Conservation (phyloP, 2,329 filamentous ascomycete species). For the Nigrospora osmanthi region DNA sequence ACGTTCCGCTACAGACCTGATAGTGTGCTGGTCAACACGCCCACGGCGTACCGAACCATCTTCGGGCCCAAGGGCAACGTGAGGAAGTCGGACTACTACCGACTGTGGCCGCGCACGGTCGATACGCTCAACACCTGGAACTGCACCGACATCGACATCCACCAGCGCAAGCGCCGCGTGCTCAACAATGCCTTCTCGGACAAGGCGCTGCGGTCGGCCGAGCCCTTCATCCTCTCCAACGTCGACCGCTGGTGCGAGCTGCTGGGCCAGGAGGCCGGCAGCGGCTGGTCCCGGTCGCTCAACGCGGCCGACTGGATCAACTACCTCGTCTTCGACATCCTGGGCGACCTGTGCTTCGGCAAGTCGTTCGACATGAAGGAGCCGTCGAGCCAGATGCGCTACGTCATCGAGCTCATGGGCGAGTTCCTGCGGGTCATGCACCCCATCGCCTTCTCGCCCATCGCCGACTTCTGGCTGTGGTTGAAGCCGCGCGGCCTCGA, state of each 20-base stretch:
- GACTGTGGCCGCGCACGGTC: conserved; percentile 3
- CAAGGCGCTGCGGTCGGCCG: conserved; percentile 31
- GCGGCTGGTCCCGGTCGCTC: conserved; percentile 3
- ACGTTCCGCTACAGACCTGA: not conserved
- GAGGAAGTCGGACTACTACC: conserved; percentile 6
- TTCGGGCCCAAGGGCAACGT: conserved; percentile 7
- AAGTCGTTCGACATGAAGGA: conserved; percentile 10
- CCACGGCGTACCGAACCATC: conserved; percentile 5
- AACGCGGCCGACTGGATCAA: conserved; percentile 4
- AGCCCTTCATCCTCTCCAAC: conserved; percentile 12
- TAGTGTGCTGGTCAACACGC: conserved; percentile 12
- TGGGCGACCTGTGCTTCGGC: conserved; percentile 10
- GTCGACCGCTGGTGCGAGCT: conserved; percentile 5
- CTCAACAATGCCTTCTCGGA: conserved; percentile 35
- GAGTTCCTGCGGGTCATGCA: conserved; percentile 9
- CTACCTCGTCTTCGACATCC: conserved; percentile 7
- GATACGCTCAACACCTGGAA: conserved; percentile 29
- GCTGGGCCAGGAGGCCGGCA: conserved; percentile 5
- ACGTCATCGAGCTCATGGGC: conserved; percentile 3
- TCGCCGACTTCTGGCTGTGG: conserved; percentile 13
- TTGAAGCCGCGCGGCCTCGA: conserved; percentile 15
- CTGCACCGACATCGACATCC: conserved; percentile 30
- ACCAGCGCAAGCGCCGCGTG: conserved; percentile 33
- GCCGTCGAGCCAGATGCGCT: conserved; percentile 4
- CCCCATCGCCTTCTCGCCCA: conserved; percentile 5